Evolutionary conservation across 148 eudicot species (phyloP), one percentile per base, ranked within the genome.

Genomic region (Fagopyrum tataricum): DNA sequence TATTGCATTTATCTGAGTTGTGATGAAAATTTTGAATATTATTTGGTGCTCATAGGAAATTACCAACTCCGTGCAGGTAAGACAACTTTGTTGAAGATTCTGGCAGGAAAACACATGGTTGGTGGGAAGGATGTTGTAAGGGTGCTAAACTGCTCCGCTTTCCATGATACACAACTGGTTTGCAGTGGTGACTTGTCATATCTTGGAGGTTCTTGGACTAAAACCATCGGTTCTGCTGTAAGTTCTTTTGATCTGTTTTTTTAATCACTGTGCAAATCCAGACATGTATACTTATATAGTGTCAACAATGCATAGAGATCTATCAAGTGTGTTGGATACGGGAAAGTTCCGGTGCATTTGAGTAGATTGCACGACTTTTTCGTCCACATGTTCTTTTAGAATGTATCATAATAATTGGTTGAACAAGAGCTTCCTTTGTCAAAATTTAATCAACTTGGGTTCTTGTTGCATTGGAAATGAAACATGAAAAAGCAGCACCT

Each of bases 31-130:
- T 4, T n/a, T 53, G 59, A 6, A 53, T 53, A 4, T 53, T 15
- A 17, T 17, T n/a, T 53, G 13, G 13, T 46, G 31, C 61, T 55
- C 61, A 8, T 7, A 26, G 40, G n/a, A 61, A 24, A 13, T 61
- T 61, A 24, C 67, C 26, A 31, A 68, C 20, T 51, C 31, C 7
- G 43, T 55, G 47, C 70, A 94, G 98, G 98, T 62, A 94, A 94
- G 87, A 94, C 98, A 18, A 94, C 93, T 43, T 82, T 94, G 81
- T 69, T 94, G 85, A 91, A 89, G 90, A 94, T 94, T 79, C 79
- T 94, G 84, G 98, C 98, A 26, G 98, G 98, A 77, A 91, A 91
- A 79, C 97, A 94, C 73, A 89, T 94, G 98, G 98, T 94, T 74
- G 98, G 98, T 61, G 98, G 98, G 72, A 84, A 82, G 82, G 97